A percentile compares a stretch with the other conserved stretches of the same genome.
Conservation (phyloP, 805 yeast species). For the Myxozyma neglecta region DNA sequence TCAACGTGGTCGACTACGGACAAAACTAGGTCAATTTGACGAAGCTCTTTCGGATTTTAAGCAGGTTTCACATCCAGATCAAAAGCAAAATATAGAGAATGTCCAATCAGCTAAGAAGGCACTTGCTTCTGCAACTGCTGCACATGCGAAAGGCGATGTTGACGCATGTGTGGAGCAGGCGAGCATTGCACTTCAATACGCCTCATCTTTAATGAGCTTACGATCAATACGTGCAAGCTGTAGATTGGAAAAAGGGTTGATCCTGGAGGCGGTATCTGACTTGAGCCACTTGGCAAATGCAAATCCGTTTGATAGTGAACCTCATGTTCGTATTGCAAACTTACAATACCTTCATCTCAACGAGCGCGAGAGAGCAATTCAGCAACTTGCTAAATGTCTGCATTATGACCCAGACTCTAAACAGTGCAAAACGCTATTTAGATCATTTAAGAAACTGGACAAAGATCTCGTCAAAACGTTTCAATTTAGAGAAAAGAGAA, state of each 20-base stretch:
- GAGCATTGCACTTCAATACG: conserved; percentile 35
- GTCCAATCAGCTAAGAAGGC: conserved; percentile 28
- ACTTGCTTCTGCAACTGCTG: conserved; percentile 21
- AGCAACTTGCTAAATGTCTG: conserved; percentile 63
- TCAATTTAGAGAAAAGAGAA: conserved; percentile 9
- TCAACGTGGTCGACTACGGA: conserved; percentile 39
- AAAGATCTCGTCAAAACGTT: conserved; percentile 23
- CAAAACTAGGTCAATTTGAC: conserved; percentile 38
- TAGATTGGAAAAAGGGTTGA: conserved; percentile 36
- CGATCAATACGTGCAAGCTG: conserved; percentile 41
- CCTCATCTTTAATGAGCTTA: conserved; percentile 35
- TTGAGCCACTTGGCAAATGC: conserved; percentile 36
- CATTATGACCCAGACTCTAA: conserved; percentile 72
- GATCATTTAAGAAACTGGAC: conserved; percentile 27
- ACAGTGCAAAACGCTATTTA: conserved; percentile 50
- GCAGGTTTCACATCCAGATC: conserved; percentile 31
- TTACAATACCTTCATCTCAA: conserved; percentile 54
- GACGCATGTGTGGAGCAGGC: conserved; percentile 36
- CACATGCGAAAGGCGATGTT: conserved; percentile 20
- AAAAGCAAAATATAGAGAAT: conserved; percentile 25
- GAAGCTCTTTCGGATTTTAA: conserved; percentile 31
- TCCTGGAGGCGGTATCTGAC: conserved; percentile 42
- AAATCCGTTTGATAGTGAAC: conserved; percentile 34
- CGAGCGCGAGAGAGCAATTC: conserved; percentile 54
- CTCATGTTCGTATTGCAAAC: conserved; percentile 37